These are phyloP conservation scores for Termitomyces sp. DNA, from an alignment of 768 basidiomycete genomes.

Conservation along the genomic window DNA sequence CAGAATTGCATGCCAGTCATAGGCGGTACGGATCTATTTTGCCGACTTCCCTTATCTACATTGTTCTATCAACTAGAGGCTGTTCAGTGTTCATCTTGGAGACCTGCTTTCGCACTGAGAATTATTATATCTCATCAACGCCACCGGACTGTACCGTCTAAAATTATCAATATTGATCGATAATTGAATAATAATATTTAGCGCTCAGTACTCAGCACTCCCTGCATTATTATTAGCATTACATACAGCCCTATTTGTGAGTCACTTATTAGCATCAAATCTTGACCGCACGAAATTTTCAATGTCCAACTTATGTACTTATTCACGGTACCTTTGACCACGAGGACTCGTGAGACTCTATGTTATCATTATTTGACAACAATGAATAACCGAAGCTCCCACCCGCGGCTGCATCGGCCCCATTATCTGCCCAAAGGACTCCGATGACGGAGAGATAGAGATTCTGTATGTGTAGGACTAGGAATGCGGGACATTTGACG, in stretches of 20 bases:
- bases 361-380: not conserved
- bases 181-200: not conserved
- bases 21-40: no score
- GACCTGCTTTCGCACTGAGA: not conserved
- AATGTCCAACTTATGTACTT: not conserved
- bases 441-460: not conserved
- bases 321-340: no score
- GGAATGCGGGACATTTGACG: not conserved
- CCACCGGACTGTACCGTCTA: not conserved
- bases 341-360: not conserved
- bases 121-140: not conserved
- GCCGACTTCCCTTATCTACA: no score
- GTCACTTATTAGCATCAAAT: not conserved
- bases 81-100: no score
- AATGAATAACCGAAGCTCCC: not conserved
- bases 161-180: not conserved
- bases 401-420: no score
- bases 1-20: not conserved
- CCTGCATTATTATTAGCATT: not conserved
- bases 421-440: not conserved
- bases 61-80: no score
- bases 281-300: not conserved
- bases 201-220: not conserved
- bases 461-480: not conserved
- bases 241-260: not conserved